phyloP scores from a whole-genome alignment of 805 yeast species.

The Groenewaldozyma tartarivorans region DNA sequence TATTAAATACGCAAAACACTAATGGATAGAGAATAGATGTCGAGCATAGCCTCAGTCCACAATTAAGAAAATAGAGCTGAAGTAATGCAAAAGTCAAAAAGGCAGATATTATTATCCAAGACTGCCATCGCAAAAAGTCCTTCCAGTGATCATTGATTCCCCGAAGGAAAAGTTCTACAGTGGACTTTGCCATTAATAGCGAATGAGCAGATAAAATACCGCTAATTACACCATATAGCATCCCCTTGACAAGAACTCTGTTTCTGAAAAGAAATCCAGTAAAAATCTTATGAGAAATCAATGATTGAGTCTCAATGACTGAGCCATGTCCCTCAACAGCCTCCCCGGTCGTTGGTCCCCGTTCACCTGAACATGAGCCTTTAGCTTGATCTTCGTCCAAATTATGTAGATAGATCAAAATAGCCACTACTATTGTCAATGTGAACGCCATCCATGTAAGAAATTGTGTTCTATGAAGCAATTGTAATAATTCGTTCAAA shows the following conservation, averaged over 20 bases:
- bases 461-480: slow-evolving; percentile 38
- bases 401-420: slow-evolving; percentile 16
- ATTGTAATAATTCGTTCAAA: slow-evolving; percentile 37
- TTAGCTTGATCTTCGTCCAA: slow-evolving; percentile 5
- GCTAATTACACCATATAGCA: slow-evolving; percentile 54
- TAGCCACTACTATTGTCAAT: slow-evolving; percentile 21
- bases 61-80: slow-evolving; percentile 65
- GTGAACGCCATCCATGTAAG: slow-evolving; percentile 45
- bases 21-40: slow-evolving; percentile 77
- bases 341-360: background rate
- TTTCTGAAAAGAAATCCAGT: background rate
- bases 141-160: slow-evolving; percentile 30
- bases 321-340: slow-evolving; percentile 1
- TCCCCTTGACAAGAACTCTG: slow-evolving; percentile 38
- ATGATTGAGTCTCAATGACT: background rate
- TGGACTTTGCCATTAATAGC: slow-evolving; percentile 72
- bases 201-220: slow-evolving; percentile 84
- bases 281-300: too few relatives aligned
- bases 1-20: slow-evolving; percentile 74
- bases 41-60: slow-evolving; percentile 59
- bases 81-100: slow-evolving; percentile 57
- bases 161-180: slow-evolving; percentile 56
- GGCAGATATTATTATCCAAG: slow-evolving; percentile 42
- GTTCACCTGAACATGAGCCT: background rate
- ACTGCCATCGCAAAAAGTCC: slow-evolving; percentile 32